Evolutionary conservation across 768 basidiomycete genomes (phyloP).

Genomic region (Cubamyces sp.): DNA sequence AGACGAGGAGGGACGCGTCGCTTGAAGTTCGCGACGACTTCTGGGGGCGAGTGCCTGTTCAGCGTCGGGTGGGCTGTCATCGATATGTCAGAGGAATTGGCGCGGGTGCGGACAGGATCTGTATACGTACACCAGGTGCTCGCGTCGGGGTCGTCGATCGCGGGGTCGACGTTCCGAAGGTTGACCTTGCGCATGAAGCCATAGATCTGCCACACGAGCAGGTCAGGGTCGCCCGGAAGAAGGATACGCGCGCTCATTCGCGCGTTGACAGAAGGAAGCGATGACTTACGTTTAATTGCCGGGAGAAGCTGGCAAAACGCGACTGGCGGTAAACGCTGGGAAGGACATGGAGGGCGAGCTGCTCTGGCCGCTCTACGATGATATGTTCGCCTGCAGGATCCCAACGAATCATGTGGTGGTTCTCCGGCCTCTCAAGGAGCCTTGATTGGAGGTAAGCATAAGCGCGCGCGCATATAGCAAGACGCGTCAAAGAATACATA

Average conservation of each 20-base stretch:
- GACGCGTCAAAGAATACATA: slow-evolving; percentile 46
- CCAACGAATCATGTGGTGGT: slow-evolving; percentile 98
- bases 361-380: slow-evolving; percentile 93
- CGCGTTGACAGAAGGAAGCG: slow-evolving; percentile 38
- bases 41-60: slow-evolving; percentile 87
- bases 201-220: slow-evolving; percentile 73
- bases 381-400: slow-evolving; percentile 92
- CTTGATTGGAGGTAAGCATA: slow-evolving; percentile 42
- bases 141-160: slow-evolving; percentile 94
- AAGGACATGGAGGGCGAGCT: slow-evolving; percentile 91
- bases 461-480: slow-evolving; percentile 25
- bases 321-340: slow-evolving; percentile 96
- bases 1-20: slow-evolving; percentile 93
- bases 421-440: slow-evolving; percentile 87
- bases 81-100: slow-evolving; percentile 1
- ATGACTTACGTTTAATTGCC: slow-evolving; percentile 87
- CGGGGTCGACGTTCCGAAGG: slow-evolving; percentile 92
- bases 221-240: slow-evolving; percentile 20
- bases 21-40: slow-evolving; percentile 93
- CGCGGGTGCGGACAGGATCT: slow-evolving; percentile 19
- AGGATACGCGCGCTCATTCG: slow-evolving; percentile 26
- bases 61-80: slow-evolving; percentile 84
- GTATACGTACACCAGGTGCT: slow-evolving; percentile 92
- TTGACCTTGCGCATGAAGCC: slow-evolving; percentile 99
- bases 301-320: slow-evolving; percentile 95